These are phyloP conservation scores for Carex pumila DNA, from an alignment of 176 grass and related monocot species.

Conservation along the genomic window DNA sequence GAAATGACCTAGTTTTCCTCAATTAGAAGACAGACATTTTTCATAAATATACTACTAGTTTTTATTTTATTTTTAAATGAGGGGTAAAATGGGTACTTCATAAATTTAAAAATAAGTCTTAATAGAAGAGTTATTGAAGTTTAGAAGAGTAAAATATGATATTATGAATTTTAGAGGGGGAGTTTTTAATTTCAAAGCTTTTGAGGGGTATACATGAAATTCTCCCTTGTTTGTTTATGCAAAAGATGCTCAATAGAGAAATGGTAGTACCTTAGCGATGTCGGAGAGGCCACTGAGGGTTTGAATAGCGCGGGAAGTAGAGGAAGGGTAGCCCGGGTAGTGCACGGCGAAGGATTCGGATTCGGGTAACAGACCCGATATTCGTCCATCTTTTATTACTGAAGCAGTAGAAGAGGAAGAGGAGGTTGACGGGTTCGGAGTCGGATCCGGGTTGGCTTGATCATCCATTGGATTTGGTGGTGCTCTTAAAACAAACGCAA, in stretches of 20 bases:
- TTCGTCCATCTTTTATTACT: constrained; percentile 38
- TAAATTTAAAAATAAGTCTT: too few species aligned
- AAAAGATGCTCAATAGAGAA: background rate
- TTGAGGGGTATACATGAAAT: too few species aligned
- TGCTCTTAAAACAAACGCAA: background rate
- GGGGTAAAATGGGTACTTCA: too few species aligned
- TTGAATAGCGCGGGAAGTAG: constrained; percentile 33
- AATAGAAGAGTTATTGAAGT: too few species aligned
- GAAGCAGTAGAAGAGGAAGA: constrained; percentile 3
- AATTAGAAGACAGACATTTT: too few species aligned
- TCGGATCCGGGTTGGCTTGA: background rate
- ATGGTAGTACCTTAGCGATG: constrained; percentile 41
- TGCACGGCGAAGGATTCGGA: constrained; percentile 55
- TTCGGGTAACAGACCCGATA: constrained; percentile 45
- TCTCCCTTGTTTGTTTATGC: background rate
- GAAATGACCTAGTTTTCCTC: too few species aligned
- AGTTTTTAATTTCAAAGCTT: too few species aligned
- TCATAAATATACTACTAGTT: too few species aligned
- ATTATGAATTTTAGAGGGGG: too few species aligned
- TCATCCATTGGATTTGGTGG: background rate
- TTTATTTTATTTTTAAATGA: too few species aligned
- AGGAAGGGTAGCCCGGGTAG: constrained; percentile 79
- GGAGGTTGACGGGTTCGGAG: background rate
- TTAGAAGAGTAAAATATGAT: too few species aligned
- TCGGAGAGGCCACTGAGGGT: constrained; percentile 56